Base-by-base conservation (phyloP, 371 early-diverging fungal genomes). In the Encephalitozoon hellem region DNA sequence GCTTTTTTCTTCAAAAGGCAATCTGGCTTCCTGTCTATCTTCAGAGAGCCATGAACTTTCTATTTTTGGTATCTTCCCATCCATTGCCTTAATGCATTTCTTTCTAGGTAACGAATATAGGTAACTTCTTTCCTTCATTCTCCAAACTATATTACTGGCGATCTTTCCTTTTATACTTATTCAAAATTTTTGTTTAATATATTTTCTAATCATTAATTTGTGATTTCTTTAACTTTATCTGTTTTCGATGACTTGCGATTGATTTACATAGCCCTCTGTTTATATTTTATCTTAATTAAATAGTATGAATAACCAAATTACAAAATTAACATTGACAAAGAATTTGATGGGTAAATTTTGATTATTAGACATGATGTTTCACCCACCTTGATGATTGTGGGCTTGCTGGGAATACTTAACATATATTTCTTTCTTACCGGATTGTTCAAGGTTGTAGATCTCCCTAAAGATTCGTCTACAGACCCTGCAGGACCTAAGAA, bases 381-480 rank as follows among this genome's bases (percentile, higher is more conserved):
- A 3, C 38, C 34, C 59, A 18, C 28, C 59, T 15, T 12, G 8
- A 59, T 59, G 59, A 59, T 59, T n/a, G 5, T 59, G 1, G 34
- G 59, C 0, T 28, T 59, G 15, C n/a, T 38, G 0, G 59, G 59
- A 8, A 23, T 72, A 8, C 0, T 64, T 11, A 45, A 23, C 5
- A 72, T 72, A 47, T 72, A 51, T 38, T 47, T 65, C 30, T 72
- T 51, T 41, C 52, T 72, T 25, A 65, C 49, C 21, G 73, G 73
- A 25, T 21, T 72, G 26, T 72, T 72, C 51, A 72, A 65, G 39
- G 18, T 21, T 9, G 34, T 64, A 4, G 34, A 63, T 1, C 52
- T 34, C 2, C 47, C 28, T 9, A 25, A 0, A 34, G 32, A 65
- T 5, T 34, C 41, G 0, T 42, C 34, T 4, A 15, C 9, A 5